Percentiles rank a stretch among this genome's conserved stretches.
These are phyloP conservation scores for Penicillium sp. DNA, from an alignment of 2,329 filamentous ascomycete genomes.

Conservation along the genomic window DNA sequence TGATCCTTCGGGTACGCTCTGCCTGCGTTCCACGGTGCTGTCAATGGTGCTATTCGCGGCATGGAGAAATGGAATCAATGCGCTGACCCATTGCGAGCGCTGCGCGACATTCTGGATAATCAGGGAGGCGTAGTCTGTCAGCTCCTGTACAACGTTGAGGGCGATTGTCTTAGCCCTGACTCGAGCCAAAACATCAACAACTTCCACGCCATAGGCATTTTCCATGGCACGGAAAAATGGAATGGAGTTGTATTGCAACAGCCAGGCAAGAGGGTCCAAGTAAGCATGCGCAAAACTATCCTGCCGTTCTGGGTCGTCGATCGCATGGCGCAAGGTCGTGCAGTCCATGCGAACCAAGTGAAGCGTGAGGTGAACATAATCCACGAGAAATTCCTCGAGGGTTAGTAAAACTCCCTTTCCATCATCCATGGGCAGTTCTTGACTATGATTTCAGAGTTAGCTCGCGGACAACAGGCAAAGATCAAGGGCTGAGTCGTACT, in stretches of 20 bases:
- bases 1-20: conserved; percentile 14
- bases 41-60: conserved; percentile 32
- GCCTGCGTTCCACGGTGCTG: conserved; percentile 27
- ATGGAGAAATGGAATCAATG: conserved; percentile 23
- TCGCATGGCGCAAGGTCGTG: conserved; percentile 28
- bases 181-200: conserved; percentile 27
- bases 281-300: conserved; percentile 37
- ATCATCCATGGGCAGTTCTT: conserved; percentile 33
- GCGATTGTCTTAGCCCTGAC: conserved; percentile 30
- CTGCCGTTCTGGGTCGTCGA: conserved; percentile 29
- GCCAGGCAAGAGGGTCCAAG: conserved; percentile 35
- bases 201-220: conserved; percentile 28
- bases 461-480: background rate
- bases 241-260: conserved; percentile 33
- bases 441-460: conserved; percentile 23
- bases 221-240: conserved; percentile 41
- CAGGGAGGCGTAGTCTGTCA: conserved; percentile 33
- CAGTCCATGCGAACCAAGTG: conserved; percentile 45
- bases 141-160: conserved; percentile 23
- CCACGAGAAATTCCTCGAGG: conserved; percentile 44
- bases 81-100: conserved; percentile 26
- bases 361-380: conserved; percentile 41
- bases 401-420: conserved; percentile 29
- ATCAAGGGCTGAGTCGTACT: conserved; percentile 25
- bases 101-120: conserved; percentile 30